phyloP scores from a whole-genome alignment of 331 rosid species.

The Arachis monticola region DNA sequence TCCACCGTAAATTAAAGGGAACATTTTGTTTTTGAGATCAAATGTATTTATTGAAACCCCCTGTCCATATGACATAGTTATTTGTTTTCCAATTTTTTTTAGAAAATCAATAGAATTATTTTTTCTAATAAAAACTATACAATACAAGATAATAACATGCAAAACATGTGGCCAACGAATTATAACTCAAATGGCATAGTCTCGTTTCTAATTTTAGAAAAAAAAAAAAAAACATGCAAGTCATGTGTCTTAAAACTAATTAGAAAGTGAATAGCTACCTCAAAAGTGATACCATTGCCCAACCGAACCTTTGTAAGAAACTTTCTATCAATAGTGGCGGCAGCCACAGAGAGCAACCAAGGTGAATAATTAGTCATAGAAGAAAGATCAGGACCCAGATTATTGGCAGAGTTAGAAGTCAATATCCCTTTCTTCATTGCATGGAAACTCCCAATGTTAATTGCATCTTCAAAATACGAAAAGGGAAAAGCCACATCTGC shows the following conservation, averaged over 20 bases:
- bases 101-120: too few relatives aligned
- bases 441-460: constrained; percentile 50
- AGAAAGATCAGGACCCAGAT: constrained; percentile 32
- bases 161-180: too few relatives aligned
- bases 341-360: constrained; percentile 58
- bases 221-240: too few relatives aligned
- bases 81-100: too few relatives aligned
- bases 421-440: constrained; percentile 47
- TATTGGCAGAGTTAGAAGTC: constrained; percentile 43
- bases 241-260: too few relatives aligned
- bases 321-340: constrained; percentile 47
- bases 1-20: constrained; percentile 48
- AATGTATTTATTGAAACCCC: constrained; percentile 54
- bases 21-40: constrained; percentile 33
- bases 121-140: too few relatives aligned
- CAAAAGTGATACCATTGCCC: constrained; percentile 43
- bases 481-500: accelerated
- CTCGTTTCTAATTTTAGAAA: too few relatives aligned
- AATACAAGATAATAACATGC: too few relatives aligned
- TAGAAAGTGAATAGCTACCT: constrained; percentile 30
- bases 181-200: too few relatives aligned
- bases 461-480: constrained; percentile 29
- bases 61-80: constrained; percentile 12
- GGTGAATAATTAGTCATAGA: constrained; percentile 42
- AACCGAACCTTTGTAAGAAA: constrained; percentile 45